These are phyloP conservation scores for Lentinula guzmanii DNA, from an alignment of 768 basidiomycete species.

Conservation along the genomic window DNA sequence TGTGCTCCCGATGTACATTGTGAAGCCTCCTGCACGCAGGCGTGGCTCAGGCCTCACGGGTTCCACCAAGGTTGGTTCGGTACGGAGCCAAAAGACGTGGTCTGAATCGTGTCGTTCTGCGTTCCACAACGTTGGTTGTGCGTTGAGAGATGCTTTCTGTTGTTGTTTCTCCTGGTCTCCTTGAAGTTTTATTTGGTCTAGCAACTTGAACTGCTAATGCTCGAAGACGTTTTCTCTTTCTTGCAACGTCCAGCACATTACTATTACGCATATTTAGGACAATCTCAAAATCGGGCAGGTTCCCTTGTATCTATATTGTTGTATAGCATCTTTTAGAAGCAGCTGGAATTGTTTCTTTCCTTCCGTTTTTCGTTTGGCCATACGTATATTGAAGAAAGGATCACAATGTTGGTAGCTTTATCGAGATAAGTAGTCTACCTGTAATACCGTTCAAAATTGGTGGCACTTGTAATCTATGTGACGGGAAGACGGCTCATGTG, in stretches of 20 bases:
- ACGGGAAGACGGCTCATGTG: no score
- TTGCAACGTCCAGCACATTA: no score
- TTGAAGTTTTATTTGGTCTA: neutral
- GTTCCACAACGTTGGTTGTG: neutral
- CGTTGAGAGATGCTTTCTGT: neutral
- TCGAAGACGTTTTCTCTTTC: no score
- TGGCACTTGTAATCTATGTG: no score
- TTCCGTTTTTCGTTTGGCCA: neutral
- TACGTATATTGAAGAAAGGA: neutral
- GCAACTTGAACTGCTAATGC: no score
- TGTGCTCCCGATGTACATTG: conserved; percentile 12
- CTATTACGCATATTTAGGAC: neutral
- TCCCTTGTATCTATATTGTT: neutral
- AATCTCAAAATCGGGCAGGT: neutral
- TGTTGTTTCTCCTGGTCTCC: neutral
- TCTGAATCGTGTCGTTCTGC: neutral
- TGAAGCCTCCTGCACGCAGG: conserved; percentile 1
- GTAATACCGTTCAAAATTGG: no score
- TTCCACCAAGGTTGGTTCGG: neutral
- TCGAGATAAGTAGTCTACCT: no score
- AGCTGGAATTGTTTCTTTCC: neutral
- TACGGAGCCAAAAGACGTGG: neutral
- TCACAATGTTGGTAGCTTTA: no score
- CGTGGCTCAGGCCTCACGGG: neutral
- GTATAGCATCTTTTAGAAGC: neutral